Evolutionary conservation across 805 yeast genomes (phyloP).

Genomic region (Wickerhamomyces chambardii): DNA sequence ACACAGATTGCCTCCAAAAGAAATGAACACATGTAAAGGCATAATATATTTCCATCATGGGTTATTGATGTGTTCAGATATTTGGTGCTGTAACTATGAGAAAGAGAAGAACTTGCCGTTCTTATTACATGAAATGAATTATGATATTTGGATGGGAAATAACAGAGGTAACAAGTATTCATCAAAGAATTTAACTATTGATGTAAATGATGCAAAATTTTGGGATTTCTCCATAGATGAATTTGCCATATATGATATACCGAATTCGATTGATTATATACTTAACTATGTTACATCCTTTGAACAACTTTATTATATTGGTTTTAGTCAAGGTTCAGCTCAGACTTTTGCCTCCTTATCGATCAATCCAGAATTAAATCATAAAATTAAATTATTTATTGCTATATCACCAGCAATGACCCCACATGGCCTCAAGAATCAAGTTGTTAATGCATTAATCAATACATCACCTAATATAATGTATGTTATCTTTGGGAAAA

Average conservation of each 20-base stretch:
- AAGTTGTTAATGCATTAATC: slow-evolving; percentile 65
- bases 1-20: slow-evolving; percentile 52
- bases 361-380: slow-evolving; percentile 52
- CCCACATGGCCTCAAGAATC: slow-evolving; percentile 75
- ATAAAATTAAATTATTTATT: slow-evolving; percentile 45
- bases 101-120: slow-evolving; percentile 60
- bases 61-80: slow-evolving; percentile 78
- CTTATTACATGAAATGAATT: slow-evolving; percentile 69
- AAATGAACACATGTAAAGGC: slow-evolving; percentile 17
- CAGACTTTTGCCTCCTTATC: slow-evolving; percentile 88
- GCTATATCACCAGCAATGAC: slow-evolving; percentile 94
- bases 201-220: slow-evolving; percentile 36
- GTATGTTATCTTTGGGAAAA: slow-evolving; percentile 66
- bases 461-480: slow-evolving; percentile 71
- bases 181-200: slow-evolving; percentile 53
- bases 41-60: slow-evolving; percentile 90
- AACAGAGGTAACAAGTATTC: slow-evolving; percentile 92
- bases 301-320: slow-evolving; percentile 66
- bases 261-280: slow-evolving; percentile 71
- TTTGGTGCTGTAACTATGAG: slow-evolving; percentile 52
- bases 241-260: slow-evolving; percentile 87
- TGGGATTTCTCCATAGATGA: slow-evolving; percentile 94
- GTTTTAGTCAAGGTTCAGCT: slow-evolving; percentile 92
- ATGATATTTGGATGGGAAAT: slow-evolving; percentile 93
- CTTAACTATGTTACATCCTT: slow-evolving; percentile 35